Evolutionary conservation across 306 rosid species (phyloP).

Genomic region (Cicer bijugum): DNA sequence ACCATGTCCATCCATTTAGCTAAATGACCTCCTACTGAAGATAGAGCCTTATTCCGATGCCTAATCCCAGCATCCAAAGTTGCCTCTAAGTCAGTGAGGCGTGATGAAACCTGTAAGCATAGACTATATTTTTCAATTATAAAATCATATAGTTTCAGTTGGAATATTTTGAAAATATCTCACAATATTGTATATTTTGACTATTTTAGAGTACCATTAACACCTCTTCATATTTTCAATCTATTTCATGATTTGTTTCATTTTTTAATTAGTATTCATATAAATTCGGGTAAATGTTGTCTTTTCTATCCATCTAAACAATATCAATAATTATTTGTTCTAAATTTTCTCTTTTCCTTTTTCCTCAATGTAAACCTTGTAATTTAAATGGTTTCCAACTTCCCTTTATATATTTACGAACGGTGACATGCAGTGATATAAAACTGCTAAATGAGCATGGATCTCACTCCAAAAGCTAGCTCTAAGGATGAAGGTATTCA

Average conservation of each 20-base stretch:
- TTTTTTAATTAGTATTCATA: neutral
- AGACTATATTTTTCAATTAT: constrained; percentile 15
- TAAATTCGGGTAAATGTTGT: neutral
- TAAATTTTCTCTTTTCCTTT: neutral
- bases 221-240: neutral
- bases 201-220: constrained; percentile 3
- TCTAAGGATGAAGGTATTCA: neutral
- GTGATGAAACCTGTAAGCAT: constrained; percentile 76
- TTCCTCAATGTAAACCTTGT: neutral
- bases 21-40: constrained; percentile 74
- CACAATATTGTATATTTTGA: neutral
- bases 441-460: neutral
- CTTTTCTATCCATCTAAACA: constrained; percentile 1
- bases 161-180: constrained; percentile 8
- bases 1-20: constrained; percentile 93
- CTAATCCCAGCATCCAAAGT: constrained; percentile 91
- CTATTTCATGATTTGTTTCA: neutral
- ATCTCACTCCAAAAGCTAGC: neutral
- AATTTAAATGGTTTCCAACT: constrained; percentile 16
- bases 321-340: constrained; percentile 8
- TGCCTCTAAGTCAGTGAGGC: constrained; percentile 85
- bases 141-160: constrained; percentile 22
- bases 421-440: neutral
- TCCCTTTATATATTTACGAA: constrained; percentile 6
- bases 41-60: constrained; percentile 90